These are phyloP conservation scores for Cladophialophora chaetospira DNA, from an alignment of 2,329 filamentous ascomycete species.

Conservation along the genomic window DNA sequence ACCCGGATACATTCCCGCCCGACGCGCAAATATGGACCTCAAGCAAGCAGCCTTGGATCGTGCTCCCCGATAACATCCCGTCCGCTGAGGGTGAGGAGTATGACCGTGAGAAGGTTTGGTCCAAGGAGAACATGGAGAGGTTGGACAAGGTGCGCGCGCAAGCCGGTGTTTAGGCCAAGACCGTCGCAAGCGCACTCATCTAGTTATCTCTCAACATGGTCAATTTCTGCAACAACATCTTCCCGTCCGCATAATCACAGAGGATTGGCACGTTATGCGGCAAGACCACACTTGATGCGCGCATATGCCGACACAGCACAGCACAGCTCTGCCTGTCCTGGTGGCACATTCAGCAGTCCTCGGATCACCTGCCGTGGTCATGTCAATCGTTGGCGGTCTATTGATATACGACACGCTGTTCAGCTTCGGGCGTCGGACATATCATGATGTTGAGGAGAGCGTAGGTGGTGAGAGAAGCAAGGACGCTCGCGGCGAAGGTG, in stretches of 20 bases:
- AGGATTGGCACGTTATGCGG: not conserved
- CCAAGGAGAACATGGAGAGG: conserved; percentile 40
- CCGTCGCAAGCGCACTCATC: too few relatives aligned
- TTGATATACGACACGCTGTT: not conserved
- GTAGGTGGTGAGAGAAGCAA: not conserved
- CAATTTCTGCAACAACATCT: not conserved
- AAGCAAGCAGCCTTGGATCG: conserved; percentile 45
- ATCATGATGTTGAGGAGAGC: conserved; percentile 1
- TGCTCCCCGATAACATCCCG: conserved; percentile 41
- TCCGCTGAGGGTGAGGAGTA: conserved; percentile 44
- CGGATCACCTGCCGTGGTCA: not conserved
- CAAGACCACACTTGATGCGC: not conserved
- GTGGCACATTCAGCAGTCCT: not conserved
- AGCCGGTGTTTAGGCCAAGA: too few relatives aligned
- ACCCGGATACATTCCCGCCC: conserved; percentile 42
- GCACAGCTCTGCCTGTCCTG: not conserved
- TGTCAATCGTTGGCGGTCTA: not conserved
- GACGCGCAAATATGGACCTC: conserved; percentile 51
- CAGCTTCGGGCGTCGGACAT: not conserved
- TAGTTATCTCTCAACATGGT: not conserved
- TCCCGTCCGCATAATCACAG: not conserved
- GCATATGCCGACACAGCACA: not conserved
- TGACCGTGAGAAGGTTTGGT: conserved; percentile 38
- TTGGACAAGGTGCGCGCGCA: too few relatives aligned
- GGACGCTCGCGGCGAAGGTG: conserved; percentile 11